Percentiles rank a stretch among this genome's conserved stretches.
Conservation (phyloP, 2,329 filamentous ascomycete genomes). For the Fusarium sacchari region DNA sequence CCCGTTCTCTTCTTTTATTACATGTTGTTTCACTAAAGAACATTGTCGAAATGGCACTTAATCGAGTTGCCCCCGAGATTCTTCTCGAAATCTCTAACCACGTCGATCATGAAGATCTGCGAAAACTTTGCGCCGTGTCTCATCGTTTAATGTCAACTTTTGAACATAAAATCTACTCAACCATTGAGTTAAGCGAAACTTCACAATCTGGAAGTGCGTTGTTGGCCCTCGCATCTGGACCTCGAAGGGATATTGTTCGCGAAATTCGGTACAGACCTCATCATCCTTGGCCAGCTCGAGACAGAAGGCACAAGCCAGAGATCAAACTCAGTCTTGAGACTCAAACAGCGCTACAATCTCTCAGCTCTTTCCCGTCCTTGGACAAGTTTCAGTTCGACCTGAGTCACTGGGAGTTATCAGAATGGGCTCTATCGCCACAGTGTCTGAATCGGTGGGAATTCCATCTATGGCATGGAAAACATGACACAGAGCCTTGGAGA, state of each 20-base stretch:
- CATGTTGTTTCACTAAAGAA: background rate
- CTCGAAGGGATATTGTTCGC: background rate
- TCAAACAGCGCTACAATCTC: background rate
- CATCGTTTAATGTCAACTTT: background rate
- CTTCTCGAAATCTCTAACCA: background rate
- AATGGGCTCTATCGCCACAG: background rate
- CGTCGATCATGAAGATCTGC: background rate
- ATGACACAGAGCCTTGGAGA: background rate
- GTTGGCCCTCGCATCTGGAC: background rate
- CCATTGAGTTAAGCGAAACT: background rate
- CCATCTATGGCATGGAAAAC: background rate
- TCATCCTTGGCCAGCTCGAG: background rate
- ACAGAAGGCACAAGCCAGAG: background rate
- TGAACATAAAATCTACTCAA: background rate
- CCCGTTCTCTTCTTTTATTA: background rate
- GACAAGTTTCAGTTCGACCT: background rate
- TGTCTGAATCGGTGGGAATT: background rate
- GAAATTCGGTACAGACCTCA: background rate
- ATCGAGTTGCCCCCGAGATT: background rate
- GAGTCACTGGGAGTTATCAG: background rate
- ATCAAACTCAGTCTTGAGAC: background rate
- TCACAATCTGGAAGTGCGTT: background rate
- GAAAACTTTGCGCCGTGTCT: background rate
- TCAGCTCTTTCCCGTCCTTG: background rate
- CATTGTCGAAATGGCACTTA: background rate